Evolutionary conservation across 495 filamentous ascomycete species (phyloP).

Genomic region (Daldinia concentrica): DNA sequence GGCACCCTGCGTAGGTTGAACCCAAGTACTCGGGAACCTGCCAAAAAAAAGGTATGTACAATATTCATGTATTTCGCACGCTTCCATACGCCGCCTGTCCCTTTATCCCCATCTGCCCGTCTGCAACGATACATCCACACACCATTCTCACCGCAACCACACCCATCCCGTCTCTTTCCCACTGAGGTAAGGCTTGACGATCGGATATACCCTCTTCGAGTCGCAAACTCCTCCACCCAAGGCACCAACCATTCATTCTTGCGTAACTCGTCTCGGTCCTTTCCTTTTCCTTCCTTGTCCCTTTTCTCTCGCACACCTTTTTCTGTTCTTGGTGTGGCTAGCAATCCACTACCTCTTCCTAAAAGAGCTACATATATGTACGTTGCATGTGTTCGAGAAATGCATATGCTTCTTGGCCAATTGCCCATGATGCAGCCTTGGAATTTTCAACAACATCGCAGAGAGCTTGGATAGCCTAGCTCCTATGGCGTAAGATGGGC

Average conservation of each 20-base stretch:
- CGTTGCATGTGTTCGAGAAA: constrained; percentile 42
- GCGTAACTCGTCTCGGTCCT: constrained; percentile 49
- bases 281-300: constrained; percentile 48
- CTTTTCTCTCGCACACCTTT: constrained; percentile 47
- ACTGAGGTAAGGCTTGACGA: constrained; percentile 45
- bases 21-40: constrained; percentile 47
- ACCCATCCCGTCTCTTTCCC: constrained; percentile 44
- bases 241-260: constrained; percentile 48
- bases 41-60: constrained; percentile 46
- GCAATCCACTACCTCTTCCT: constrained; percentile 38
- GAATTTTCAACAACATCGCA: constrained; percentile 24
- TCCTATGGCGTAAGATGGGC: constrained; percentile 20
- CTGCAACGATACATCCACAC: constrained; percentile 51
- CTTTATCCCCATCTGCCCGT: constrained; percentile 45
- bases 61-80: constrained; percentile 28
- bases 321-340: constrained; percentile 36
- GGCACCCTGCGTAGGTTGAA: constrained; percentile 43
- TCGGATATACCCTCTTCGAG: constrained; percentile 46
- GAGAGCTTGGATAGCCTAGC: constrained; percentile 37
- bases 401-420: constrained; percentile 46
- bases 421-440: constrained; percentile 45
- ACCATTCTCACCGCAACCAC: constrained; percentile 41
- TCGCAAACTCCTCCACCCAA: constrained; percentile 46
- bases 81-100: constrained; percentile 33
- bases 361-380: constrained; percentile 46